Evolutionary conservation across 2,329 filamentous ascomycete genomes (phyloP).

Genomic region (Claviceps pazoutovae): DNA sequence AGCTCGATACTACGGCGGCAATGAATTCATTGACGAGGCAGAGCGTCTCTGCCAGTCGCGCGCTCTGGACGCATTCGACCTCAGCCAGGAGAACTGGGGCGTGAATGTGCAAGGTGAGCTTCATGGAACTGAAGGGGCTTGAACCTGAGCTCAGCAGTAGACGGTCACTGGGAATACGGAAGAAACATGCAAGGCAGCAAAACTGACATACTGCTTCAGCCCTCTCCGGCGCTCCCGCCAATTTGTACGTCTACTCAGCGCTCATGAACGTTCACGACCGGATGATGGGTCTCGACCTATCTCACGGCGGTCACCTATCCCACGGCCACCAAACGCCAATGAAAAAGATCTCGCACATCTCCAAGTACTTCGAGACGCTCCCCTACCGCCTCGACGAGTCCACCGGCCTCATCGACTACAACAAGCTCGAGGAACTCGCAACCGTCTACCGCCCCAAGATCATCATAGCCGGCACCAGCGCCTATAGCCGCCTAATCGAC

Average conservation of each 20-base stretch:
- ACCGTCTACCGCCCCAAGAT: conserved; percentile 88
- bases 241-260: conserved; percentile 90
- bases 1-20: conserved; percentile 90
- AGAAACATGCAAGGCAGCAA: neutral
- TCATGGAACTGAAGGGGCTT: neutral
- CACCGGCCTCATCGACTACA: conserved; percentile 91
- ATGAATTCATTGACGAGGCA: conserved; percentile 86
- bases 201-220: conserved; percentile 31
- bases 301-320: conserved; percentile 88
- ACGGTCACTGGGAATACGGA: neutral
- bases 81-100: conserved; percentile 81
- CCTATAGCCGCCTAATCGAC: conserved; percentile 92
- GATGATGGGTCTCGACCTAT: conserved; percentile 92
- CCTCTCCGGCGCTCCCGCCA: conserved; percentile 60
- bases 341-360: conserved; percentile 93
- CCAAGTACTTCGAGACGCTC: conserved; percentile 97
- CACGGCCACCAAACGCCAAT: conserved; percentile 95
- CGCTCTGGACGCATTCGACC: conserved; percentile 73
- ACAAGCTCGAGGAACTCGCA: conserved; percentile 75
- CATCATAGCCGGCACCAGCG: conserved; percentile 86
- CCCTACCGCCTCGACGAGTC: conserved; percentile 84
- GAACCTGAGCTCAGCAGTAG: neutral
- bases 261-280: conserved; percentile 86
- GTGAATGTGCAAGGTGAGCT: conserved; percentile 84
- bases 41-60: conserved; percentile 83